Base-by-base conservation (phyloP, 805 yeast genomes). In the Metschnikowia sp. region DNA sequence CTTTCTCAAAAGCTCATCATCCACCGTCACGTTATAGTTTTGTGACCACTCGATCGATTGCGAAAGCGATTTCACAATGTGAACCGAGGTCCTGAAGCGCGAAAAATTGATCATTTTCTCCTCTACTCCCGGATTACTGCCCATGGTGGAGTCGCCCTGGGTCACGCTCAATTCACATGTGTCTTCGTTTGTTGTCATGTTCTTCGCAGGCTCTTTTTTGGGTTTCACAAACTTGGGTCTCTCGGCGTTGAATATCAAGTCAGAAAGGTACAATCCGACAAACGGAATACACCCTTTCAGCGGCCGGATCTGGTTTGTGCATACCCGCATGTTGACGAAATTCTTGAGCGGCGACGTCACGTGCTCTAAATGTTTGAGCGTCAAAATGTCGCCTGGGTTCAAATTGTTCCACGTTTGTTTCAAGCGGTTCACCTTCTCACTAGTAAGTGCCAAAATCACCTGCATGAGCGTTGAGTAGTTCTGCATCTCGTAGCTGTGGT, bases 401-500 rank as follows among this genome's bases (percentile, higher is more conserved):
- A 92, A 69, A 43, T 75, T 66, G 52, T 78, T 74, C 96, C 97
- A 90, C 1, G 96, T 89, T 12, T 75, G 77, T 44, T 74, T 76
- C 56, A 86, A 69, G 50, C 76, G 72, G 60, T 76, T 79, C 38
- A 88, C 74, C 49, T 78, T 76, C 33, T 76, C 79, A 4, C 94
- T 81, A 19, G 84, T 84, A 51, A 92, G 73, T 0, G 96, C 97
- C 45, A 91, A 70, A 11, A 88, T 76, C 38, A 94, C 81, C 66
- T 92, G 97, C 85, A 89, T 86, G 66, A 89, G 69, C 0, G 97
- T 86, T 9, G 96, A 83, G 63, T 76, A 90, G 65, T 92, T 92
- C 63, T 91, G 97, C 47, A 86, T 61, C 10, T 68, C 66, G 39
- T 76, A 75, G 63, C 96, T 84, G 55, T 82, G 80, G 47, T 83